These are phyloP conservation scores for Axilococcus clingmanii DNA, from an alignment of 139 green algal species.

Conservation along the genomic window DNA sequence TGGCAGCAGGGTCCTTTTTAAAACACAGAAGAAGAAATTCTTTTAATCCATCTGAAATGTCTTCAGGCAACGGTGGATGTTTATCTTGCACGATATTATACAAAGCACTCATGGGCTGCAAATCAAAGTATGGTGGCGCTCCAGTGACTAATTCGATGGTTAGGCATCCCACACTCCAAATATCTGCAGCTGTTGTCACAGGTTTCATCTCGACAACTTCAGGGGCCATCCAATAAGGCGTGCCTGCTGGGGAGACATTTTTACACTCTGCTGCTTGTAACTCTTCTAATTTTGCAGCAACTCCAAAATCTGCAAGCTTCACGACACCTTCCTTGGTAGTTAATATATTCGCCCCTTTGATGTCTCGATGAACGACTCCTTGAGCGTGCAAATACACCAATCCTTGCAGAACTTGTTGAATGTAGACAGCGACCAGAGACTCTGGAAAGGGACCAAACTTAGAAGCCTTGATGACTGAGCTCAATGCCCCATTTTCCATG, in stretches of 20 bases:
- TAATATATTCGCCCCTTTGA: slow-evolving; percentile 95
- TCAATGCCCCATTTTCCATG: slow-evolving; percentile 87
- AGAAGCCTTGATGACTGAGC: slow-evolving; percentile 74
- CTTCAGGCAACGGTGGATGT: slow-evolving; percentile 72
- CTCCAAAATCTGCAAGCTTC: slow-evolving; percentile 96
- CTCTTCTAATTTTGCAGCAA: slow-evolving; percentile 71
- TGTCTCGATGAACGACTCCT: slow-evolving; percentile 90
- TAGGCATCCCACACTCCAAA: slow-evolving; percentile 93
- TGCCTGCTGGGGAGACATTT: slow-evolving; percentile 53
- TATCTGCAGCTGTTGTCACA: slow-evolving; percentile 77
- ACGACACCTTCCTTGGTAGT: slow-evolving; percentile 87
- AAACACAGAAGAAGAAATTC: slow-evolving; percentile 92
- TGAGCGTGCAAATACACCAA: slow-evolving; percentile 88
- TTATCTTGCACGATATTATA: slow-evolving; percentile 91
- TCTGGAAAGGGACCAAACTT: slow-evolving; percentile 88
- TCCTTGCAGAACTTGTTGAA: slow-evolving; percentile 66
- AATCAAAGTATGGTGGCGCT: slow-evolving; percentile 85
- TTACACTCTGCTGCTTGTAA: neutral
- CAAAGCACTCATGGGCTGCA: slow-evolving; percentile 86
- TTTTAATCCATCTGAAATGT: slow-evolving; percentile 46
- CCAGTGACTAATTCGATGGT: slow-evolving; percentile 93
- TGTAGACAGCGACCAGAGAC: slow-evolving; percentile 80
- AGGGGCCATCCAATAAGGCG: slow-evolving; percentile 94
- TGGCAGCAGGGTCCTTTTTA: slow-evolving; percentile 76
- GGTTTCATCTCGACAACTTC: slow-evolving; percentile 94